phyloP scores from a whole-genome alignment of 2,329 filamentous ascomycete genomes.

The Talaromyces sp. region DNA sequence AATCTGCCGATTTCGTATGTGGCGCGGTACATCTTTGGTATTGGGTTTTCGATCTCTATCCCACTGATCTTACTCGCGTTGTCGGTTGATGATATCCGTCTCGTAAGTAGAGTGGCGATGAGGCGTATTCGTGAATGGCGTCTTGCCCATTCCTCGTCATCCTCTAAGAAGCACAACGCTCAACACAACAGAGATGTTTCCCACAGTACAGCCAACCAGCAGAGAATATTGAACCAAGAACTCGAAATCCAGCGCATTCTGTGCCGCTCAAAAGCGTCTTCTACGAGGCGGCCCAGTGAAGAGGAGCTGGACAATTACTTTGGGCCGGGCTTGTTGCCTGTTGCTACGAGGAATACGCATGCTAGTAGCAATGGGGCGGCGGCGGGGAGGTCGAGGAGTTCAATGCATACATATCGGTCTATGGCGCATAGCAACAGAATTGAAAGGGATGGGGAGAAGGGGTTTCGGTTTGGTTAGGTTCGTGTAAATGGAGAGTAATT shows the following conservation, averaged over 20 bases:
- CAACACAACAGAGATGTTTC: neutral
- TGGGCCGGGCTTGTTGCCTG: constrained; percentile 11
- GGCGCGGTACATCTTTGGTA: constrained; percentile 54
- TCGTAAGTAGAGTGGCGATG: constrained; percentile 27
- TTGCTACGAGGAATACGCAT: constrained; percentile 7
- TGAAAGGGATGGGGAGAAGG: neutral
- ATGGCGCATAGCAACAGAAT: neutral
- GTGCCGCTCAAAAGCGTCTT: constrained; percentile 1
- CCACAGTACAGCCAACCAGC: neutral
- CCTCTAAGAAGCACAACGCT: neutral
- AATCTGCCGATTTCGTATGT: constrained; percentile 50
- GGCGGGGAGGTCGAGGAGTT: neutral
- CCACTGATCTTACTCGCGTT: constrained; percentile 49
- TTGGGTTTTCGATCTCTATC: constrained; percentile 53
- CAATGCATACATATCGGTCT: constrained; percentile 11
- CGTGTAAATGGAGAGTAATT: too few species aligned
- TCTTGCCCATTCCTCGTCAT: neutral
- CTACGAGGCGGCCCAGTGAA: neutral
- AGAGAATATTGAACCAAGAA: constrained; percentile 7
- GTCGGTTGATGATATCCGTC: constrained; percentile 42
- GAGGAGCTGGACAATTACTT: constrained; percentile 13
- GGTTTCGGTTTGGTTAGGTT: neutral
- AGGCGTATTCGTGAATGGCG: constrained; percentile 26
- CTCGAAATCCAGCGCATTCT: constrained; percentile 14
- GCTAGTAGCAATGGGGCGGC: neutral